Conservation (phyloP, 1,284 basidiomycete species). For the Puccinia polysora region DNA sequence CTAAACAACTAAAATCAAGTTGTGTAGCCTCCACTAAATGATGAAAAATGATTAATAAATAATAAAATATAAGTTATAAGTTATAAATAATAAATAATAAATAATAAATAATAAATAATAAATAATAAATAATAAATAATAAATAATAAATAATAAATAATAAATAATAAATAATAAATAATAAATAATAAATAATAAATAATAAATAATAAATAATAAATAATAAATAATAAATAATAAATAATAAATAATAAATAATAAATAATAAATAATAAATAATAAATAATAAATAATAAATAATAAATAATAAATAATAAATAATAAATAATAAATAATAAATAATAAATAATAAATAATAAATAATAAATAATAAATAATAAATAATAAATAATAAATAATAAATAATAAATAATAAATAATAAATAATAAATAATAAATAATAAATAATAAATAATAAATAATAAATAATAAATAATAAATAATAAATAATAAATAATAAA, state of each 20-base stretch:
- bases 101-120: background rate
- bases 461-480: background rate
- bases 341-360: background rate
- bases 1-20: too few relatives aligned
- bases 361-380: background rate
- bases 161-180: too few relatives aligned
- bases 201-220: too few relatives aligned
- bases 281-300: too few relatives aligned
- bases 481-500: background rate
- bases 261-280: too few relatives aligned
- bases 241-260: too few relatives aligned
- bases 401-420: background rate
- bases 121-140: background rate
- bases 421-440: background rate
- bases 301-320: background rate
- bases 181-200: too few relatives aligned
- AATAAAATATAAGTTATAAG: too few relatives aligned
- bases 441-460: background rate
- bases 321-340: background rate
- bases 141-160: too few relatives aligned
- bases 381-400: background rate
- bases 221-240: too few relatives aligned
- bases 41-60: too few relatives aligned
- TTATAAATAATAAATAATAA: background rate
- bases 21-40: too few relatives aligned